Base-by-base conservation (phyloP, 1,284 basidiomycete species). In the Singerocomus inundabilis region DNA sequence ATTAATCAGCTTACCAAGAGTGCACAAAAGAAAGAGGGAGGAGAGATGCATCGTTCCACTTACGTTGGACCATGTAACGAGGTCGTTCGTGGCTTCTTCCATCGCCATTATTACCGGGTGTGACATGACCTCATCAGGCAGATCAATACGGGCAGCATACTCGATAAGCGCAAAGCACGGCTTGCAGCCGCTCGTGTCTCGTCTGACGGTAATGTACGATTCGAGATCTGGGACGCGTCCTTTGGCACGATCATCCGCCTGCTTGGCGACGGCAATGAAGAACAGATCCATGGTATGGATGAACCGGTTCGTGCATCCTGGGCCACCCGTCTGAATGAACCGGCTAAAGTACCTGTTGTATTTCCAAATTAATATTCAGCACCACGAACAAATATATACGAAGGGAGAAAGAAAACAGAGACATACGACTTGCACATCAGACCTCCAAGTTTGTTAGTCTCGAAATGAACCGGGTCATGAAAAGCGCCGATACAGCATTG, bases 21-120 rank as follows among this genome's bases (percentile, higher is more conserved):
- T 5, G 4, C 16, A 36, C 2, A 7, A 36, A 32, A 21, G 21
- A 21, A 21, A 21, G 21, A 21, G 21, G 9, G 10, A 6, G n/a
- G 44, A 12, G 5, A 44, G n/a, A 25, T 7, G 21, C 3, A 21
- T 28, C 35, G 44, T 72, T 4, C 21, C 4, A 21, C 21, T 58
- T 61, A 82, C 81, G 59, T 83, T 83, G 26, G 78, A 80, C 78
- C 81, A 80, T 33, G 77, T 77, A 36, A 82, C 75, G 42, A 84
- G 70, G 51, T 84, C 82, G 52, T 82, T 81, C 21, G 79, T 72
- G 30, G 72, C 65, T 54, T 79, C 73, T 53, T 77, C 74, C 54
- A 84, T 71, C 26, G 77, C 72, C 55, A 68, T 65, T 44, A 84
- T 77, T 41, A 73, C 61, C 6, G 77, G 76, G 62, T 84, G 72